Evolutionary conservation across 768 basidiomycete genomes (phyloP), one percentile per base, ranked within the genome.

Genomic region (Termitomyces sp.): DNA sequence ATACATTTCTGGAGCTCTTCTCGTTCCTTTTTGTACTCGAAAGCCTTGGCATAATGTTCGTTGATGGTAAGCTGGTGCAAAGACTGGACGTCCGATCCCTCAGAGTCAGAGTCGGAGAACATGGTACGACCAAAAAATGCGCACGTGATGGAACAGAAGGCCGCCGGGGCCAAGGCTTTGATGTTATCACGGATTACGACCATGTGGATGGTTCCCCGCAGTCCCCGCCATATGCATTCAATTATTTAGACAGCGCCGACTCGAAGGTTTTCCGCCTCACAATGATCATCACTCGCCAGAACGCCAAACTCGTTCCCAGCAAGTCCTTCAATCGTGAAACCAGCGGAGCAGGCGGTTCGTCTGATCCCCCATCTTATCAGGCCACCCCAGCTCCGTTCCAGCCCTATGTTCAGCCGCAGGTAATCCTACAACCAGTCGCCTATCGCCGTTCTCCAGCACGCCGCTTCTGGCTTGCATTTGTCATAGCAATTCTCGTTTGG

Each of bases 1-100:
- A 59, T 61, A 92, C 92, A 72, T 69, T 87, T 89, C 44, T 81
- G 78, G 16, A 94, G 82, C 69, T 94, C 92, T 67, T 95, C 92
- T 25, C 90, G 79, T 65, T 93, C 90, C 68, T 94, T 95, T 64
- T 82, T 84, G 68, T 86, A 81, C 59, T 89, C 83, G 63, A 89
- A 95, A 0, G 92, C 92, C 60, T 90, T 92, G 9, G 90, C 92
- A 61, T 79, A 91, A 52, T 85, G 82, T 57, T 87, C 81, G 66
- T 92, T 90, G 61, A 91, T 82, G 1, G 85, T 87, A 56, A 91
- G 64, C 40, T 77, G 75, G 49, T 83, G 73, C 25, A 74, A 56
- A 35, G 73, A 73, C 45, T 77, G 74, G 16, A 59, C 66, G 29
- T 82, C 80, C 3, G 73, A 71, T 42, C 44, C 63, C n/a, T 82